Base-by-base conservation (phyloP, 345 rosid species). In the Eucalyptus erythrocorys region DNA sequence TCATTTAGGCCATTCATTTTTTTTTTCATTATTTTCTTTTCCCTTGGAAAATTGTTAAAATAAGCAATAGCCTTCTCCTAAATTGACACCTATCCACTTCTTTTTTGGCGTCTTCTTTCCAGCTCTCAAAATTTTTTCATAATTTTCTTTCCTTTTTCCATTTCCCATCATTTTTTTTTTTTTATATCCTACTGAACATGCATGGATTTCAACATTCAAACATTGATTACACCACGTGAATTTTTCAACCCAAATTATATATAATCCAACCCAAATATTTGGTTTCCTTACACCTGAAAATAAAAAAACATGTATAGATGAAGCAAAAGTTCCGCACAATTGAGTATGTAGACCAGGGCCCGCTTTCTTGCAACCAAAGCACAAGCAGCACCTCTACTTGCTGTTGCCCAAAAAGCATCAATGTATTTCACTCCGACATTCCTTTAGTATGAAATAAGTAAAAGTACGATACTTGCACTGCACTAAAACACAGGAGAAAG, bases 91-190 rank as follows among this genome's bases (percentile, higher is more conserved):
- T 27, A 26, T 27, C 8, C 32, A 12, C 32, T 59, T 27, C 15
- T 12, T 12, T 27, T 9, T 55, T 55, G 4, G 66, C 2, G 4
- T 59, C 66, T 11, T 5, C 66, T 27, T 59, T 59, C 15, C 32
- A 59, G 66, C n/a, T 26, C 66, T 59, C 32, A 12, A 2, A 1
- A 27, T 11, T 0, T 0, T 27, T 59, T 59, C 2, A 1, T 22
- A 55, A 4, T 4, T 55, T 55, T 24, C 61, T 55, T 8, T 55
- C 61, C 61, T 55, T 22, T 55, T 55, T 55, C 61, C 61, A 55
- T 9, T 22, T 55, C 30, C 61, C 3, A 55, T 55, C 0, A 55
- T 55, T 55, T 1, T 55, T 22, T 55, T 1, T 24, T 4, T 2
- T 1, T 22, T 1, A 7, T 1, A 55, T 55, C 61, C 61, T 55